These are phyloP conservation scores for Oidiodendron maius DNA, from an alignment of 495 filamentous ascomycete species.

Conservation along the genomic window DNA sequence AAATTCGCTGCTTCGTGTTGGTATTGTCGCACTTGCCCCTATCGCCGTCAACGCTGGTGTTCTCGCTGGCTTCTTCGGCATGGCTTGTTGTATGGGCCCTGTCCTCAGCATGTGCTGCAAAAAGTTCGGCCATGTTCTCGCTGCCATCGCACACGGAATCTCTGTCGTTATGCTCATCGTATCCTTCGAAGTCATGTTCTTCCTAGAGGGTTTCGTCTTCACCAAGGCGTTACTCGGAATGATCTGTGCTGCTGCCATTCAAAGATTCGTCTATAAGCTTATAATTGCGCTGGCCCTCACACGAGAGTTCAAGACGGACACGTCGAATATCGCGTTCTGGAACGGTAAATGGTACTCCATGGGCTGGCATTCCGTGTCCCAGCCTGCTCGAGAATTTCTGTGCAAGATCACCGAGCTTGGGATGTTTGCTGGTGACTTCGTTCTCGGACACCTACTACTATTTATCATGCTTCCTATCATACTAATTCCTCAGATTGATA, in stretches of 20 bases:
- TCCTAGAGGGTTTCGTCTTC: conserved; percentile 87
- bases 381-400: conserved; percentile 93
- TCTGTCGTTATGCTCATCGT: conserved; percentile 81
- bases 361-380: conserved; percentile 95
- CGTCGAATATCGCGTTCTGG: conserved; percentile 99
- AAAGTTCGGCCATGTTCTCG: conserved; percentile 93
- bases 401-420: conserved; percentile 99
- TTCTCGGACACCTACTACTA: conserved; percentile 83
- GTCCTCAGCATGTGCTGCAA: conserved; percentile 98
- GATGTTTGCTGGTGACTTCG: conserved; percentile 92
- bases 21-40: conserved; percentile 78
- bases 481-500: conserved; percentile 83
- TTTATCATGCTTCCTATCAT: conserved; percentile 88
- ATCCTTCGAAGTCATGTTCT: conserved; percentile 92
- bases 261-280: conserved; percentile 93
- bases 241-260: conserved; percentile 79
- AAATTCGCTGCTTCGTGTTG: conserved; percentile 71
- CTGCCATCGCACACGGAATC: conserved; percentile 85
- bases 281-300: conserved; percentile 85
- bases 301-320: conserved; percentile 91
- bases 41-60: conserved; percentile 88
- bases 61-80: conserved; percentile 70
- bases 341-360: conserved; percentile 98
- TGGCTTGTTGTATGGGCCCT: conserved; percentile 98
- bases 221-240: conserved; percentile 78